Evolutionary conservation across 495 filamentous ascomycete species (phyloP), one percentile per base, ranked within the genome.

Genomic region (Hyaloscypha variabilis): DNA sequence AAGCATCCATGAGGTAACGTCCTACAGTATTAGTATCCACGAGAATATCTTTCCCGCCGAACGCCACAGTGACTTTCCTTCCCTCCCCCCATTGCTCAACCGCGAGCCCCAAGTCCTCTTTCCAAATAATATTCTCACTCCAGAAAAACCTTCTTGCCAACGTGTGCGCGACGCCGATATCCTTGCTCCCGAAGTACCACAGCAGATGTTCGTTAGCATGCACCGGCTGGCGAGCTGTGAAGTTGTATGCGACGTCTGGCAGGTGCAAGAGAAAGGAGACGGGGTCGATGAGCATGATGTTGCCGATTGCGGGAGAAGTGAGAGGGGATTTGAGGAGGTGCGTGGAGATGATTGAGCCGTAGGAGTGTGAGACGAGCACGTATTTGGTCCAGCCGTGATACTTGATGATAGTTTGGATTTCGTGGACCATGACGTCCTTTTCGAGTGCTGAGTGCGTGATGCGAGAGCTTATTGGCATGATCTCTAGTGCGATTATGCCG

Each of bases 211-310:
- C 80, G 65, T 79, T 83, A 11, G 81, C 79, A 50, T 65, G 30
- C 14, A 8, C 55, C 1, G 81, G 80, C 36, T 69, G 67, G 4
- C 81, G 74, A 23, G 34, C 10, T 5, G 71, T 75, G 60, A 83
- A 83, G 55, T 83, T 83, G 72, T 82, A 83, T 3, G 77, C 76
- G 19, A 83, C 78, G 62, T 81, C 78, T 14, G 81, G 81, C 11
- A 79, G 72, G 67, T 83, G 81, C n/a, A 83, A 72, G 6, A 83
- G 60, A 50, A 83, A 74, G 2, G 77, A 73, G 5, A 83, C 75
- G 1, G 81, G 81, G 70, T 83, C 81, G 29, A 83, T 75, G 17
- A 83, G 72, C 1, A 83, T 26, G 11, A 59, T 25, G 4, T 26
- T 13, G 17, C 26, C 57, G 24, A 59, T 34, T 14, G 1, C 13